A percentile compares a stretch with the other conserved stretches of the same genome.
phyloP scores from a whole-genome alignment of 1,139 yeast genomes.

The Blastobotrys apis region DNA sequence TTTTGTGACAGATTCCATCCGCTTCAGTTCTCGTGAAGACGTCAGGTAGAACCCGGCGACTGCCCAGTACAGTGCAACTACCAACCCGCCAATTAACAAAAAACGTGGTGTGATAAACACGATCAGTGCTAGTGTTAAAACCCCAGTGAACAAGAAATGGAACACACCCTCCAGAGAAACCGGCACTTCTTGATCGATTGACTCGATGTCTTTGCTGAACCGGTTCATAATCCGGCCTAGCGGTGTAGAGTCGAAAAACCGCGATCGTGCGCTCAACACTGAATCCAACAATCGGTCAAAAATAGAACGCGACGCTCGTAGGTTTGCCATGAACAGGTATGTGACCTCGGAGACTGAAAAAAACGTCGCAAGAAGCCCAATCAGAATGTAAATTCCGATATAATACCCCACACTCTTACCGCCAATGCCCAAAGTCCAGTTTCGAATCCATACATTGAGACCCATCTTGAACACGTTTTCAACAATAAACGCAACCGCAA shows the following conservation, averaged over 20 bases:
- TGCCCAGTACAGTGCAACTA: neutral
- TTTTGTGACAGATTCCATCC: constrained; percentile 78
- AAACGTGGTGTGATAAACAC: constrained; percentile 5
- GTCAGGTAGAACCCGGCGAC: constrained; percentile 49
- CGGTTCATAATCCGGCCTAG: constrained; percentile 95
- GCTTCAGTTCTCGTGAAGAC: constrained; percentile 82
- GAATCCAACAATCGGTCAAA: constrained; percentile 61
- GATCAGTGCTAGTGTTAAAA: constrained; percentile 4
- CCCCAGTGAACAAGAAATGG: constrained; percentile 5
- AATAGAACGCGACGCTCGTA: constrained; percentile 70
- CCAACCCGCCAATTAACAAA: neutral
- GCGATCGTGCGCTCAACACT: constrained; percentile 65
- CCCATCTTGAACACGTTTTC: constrained; percentile 58
- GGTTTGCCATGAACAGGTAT: constrained; percentile 62
- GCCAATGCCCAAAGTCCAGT: constrained; percentile 38
- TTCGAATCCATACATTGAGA: constrained; percentile 82
- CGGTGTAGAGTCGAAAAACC: constrained; percentile 94
- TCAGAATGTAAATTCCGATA: constrained; percentile 57
- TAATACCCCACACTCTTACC: constrained; percentile 51
- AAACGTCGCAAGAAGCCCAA: constrained; percentile 59
- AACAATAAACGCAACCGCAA: constrained; percentile 45
- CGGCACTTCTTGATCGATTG: constrained; percentile 78
- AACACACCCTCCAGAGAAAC: constrained; percentile 2
- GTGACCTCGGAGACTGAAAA: constrained; percentile 56
- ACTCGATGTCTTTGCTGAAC: constrained; percentile 91